Percentiles rank a stretch among this genome's conserved stretches.
These are phyloP conservation scores for Colletotrichum tropicale DNA, from an alignment of 2,329 filamentous ascomycete species.

Conservation along the genomic window DNA sequence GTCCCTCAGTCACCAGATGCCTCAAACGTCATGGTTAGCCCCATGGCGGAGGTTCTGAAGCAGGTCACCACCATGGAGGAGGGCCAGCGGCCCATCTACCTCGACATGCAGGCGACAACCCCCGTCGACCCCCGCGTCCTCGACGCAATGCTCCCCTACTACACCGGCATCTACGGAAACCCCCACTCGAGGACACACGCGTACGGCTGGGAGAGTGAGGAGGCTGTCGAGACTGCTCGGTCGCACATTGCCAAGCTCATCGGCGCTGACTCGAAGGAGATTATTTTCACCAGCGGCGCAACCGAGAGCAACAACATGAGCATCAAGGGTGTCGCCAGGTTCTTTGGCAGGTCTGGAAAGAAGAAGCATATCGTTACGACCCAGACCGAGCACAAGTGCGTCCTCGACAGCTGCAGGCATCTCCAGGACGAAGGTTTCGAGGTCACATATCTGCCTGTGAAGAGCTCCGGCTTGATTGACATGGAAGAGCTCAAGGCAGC, in stretches of 20 bases:
- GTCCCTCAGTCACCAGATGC: constrained; percentile 48
- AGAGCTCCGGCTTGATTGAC: constrained; percentile 82
- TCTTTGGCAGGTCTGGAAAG: constrained; percentile 91
- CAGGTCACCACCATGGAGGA: constrained; percentile 93
- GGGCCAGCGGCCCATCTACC: constrained; percentile 91
- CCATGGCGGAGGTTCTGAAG: constrained; percentile 86
- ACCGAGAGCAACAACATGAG: constrained; percentile 99
- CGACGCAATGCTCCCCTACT: constrained; percentile 95
- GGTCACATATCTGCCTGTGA: constrained; percentile 94
- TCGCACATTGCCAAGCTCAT: constrained; percentile 85
- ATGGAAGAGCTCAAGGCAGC: constrained; percentile 86
- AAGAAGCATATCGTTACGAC: constrained; percentile 98
- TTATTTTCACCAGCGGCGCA: constrained; percentile 97
- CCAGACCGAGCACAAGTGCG: constrained; percentile 99
- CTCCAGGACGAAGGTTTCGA: constrained; percentile 96
- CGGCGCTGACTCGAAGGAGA: constrained; percentile 95
- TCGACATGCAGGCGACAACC: constrained; percentile 98
- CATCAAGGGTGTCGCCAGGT: constrained; percentile 95
- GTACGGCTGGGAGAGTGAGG: constrained; percentile 98
- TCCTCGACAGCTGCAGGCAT: constrained; percentile 95
- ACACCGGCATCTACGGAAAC: constrained; percentile 93
- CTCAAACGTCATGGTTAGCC: constrained; percentile 75
- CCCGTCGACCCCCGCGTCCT: constrained; percentile 93
- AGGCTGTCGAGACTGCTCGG: constrained; percentile 87
- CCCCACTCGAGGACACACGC: constrained; percentile 97